Conservation (phyloP, 2,329 filamentous ascomycete species). For the Ascochyta viciae-villosae region DNA sequence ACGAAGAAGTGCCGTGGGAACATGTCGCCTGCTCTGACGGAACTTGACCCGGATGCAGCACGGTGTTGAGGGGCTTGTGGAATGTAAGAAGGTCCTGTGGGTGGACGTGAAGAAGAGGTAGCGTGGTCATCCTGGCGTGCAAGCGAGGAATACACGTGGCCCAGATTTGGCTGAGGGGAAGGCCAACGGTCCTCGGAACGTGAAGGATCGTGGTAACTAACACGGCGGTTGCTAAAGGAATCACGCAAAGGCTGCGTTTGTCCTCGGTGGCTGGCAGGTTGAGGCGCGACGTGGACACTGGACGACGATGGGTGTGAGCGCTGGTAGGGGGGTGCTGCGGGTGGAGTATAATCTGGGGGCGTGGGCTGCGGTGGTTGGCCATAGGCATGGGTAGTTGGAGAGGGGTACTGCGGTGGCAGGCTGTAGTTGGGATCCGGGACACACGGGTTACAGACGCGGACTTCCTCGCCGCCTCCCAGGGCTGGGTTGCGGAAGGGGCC, state of each 20-base stretch:
- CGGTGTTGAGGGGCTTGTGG: constrained; percentile 10
- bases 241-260: constrained; percentile 31
- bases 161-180: constrained; percentile 28
- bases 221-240: constrained; percentile 29
- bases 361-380: background rate
- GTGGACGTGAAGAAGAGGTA: constrained; percentile 20
- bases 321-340: constrained; percentile 21
- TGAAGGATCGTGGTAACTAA: constrained; percentile 34
- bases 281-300: constrained; percentile 29
- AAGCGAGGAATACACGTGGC: constrained; percentile 20
- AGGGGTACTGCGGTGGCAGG: constrained; percentile 60
- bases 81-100: constrained; percentile 2
- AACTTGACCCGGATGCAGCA: constrained; percentile 17
- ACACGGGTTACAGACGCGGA: constrained; percentile 75
- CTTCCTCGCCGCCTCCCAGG: constrained; percentile 70
- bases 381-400: background rate
- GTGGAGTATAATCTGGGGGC: constrained; percentile 15
- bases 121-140: constrained; percentile 19
- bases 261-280: constrained; percentile 17
- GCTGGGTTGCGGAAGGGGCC: constrained; percentile 54
- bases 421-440: constrained; percentile 72
- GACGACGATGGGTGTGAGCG: constrained; percentile 32
- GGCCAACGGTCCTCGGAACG: constrained; percentile 33
- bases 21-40: constrained; percentile 24
- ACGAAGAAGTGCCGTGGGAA: constrained; percentile 25